Conservation (phyloP, 805 yeast genomes). For the Lipomyces yamanashiensis region DNA sequence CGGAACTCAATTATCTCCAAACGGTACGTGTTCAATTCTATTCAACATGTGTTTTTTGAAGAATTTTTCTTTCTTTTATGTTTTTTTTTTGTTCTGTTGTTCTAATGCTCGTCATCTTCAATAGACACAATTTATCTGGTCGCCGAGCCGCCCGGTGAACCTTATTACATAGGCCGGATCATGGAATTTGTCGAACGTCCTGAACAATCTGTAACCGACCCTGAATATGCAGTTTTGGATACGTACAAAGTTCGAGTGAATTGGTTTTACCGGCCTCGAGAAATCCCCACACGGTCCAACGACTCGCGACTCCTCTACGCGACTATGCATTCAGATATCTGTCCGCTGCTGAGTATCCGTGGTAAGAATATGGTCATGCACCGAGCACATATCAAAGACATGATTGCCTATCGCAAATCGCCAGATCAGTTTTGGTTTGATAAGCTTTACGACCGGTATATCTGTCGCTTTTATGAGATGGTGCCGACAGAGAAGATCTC, state of each 20-base stretch:
- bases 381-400: slow-evolving; percentile 63
- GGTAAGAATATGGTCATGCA: slow-evolving; percentile 77
- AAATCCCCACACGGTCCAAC: slow-evolving; percentile 65
- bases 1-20: slow-evolving; percentile 39
- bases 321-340: slow-evolving; percentile 81
- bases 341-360: slow-evolving; percentile 75
- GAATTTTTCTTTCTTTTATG: background rate
- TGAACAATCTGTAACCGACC: background rate
- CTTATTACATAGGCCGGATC: slow-evolving; percentile 84
- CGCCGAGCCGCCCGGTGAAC: slow-evolving; percentile 93
- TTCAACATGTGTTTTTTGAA: background rate
- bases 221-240: slow-evolving; percentile 51
- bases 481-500: slow-evolving; percentile 64
- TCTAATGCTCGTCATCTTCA: background rate
- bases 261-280: slow-evolving; percentile 91
- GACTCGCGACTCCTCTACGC: slow-evolving; percentile 82
- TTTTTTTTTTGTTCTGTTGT: background rate
- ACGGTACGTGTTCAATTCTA: slow-evolving; percentile 39
- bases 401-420: slow-evolving; percentile 57
- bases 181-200: slow-evolving; percentile 66
- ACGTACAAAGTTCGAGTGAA: slow-evolving; percentile 70
- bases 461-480: slow-evolving; percentile 80
- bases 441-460: slow-evolving; percentile 81
- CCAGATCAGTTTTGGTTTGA: slow-evolving; percentile 85
- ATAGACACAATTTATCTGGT: slow-evolving; percentile 76